Evolutionary conservation across 1,284 basidiomycete species (phyloP), one percentile per base, ranked within the genome.

Genomic region (Erythrobasidium hasegawianum): DNA sequence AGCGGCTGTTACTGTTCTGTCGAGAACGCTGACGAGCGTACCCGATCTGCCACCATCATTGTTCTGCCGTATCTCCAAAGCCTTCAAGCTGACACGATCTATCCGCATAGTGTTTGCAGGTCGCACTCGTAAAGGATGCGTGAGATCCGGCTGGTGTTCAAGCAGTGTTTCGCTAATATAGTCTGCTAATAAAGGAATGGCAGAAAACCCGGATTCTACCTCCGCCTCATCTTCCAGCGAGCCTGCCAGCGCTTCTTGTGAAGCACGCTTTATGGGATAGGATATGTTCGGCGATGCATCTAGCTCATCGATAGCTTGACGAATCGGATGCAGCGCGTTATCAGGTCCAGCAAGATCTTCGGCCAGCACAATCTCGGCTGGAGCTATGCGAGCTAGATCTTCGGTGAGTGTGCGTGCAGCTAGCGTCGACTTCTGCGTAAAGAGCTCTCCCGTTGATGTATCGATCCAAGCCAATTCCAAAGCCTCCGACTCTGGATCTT

Each of bases 371-470:
- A 95, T 83, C 76, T 96, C 93, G 52, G 84, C 84, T 4, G 93
- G 92, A 14, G 80, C 79, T 58, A 96, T 87, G 14, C 91, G 84
- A 9, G 85, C 85, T n/a, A 96, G 79, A 71, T 95, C 88, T 75
- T 96, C 90, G 67, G 85, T 84, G 20, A 97, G 59, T 8, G 55
- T 49, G 9, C 62, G 78, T 52, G 78, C 79, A 10, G 84, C 83
- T 1, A 81, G 67, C 1, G 80, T 78, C 1, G 83, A 81, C 2
- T 77, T 76, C 72, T 88, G 89, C 1, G 88, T 87, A 77, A 89
- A 93, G 77, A 94, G 91, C 74, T 94, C 90, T 68, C 93, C 92
- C 0, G 93, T 96, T 3, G 92, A 93, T n/a, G 94, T 84, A 75
- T 97, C 94, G 27, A 90, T 90, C 86, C 92, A 96, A 1, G 92